Evolutionary conservation across 2,329 filamentous ascomycete species (phyloP).

Genomic region (Sporothrix globosa): DNA sequence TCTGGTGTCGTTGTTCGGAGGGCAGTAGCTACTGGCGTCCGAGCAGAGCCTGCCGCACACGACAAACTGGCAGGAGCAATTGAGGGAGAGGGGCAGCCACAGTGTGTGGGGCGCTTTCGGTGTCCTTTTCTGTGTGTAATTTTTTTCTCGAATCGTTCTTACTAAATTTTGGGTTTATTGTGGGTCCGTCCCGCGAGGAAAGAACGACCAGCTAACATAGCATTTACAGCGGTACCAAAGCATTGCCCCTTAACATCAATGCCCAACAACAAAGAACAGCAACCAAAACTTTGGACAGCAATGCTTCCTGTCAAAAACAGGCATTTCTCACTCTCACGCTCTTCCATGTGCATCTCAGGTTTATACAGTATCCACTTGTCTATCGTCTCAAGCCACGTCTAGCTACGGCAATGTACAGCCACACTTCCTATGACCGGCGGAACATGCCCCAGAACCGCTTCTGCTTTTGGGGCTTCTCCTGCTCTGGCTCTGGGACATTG

Average conservation of each 20-base stretch:
- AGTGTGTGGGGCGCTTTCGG: conserved; percentile 15
- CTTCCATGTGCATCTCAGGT: not conserved
- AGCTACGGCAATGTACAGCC: not conserved
- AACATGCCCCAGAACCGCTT: conserved; percentile 42
- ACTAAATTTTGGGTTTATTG: conserved; percentile 16
- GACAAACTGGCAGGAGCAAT: conserved; percentile 9
- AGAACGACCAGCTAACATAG: not conserved
- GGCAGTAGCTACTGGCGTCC: conserved; percentile 21
- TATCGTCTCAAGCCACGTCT: not conserved
- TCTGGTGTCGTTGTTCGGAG: conserved; percentile 1
- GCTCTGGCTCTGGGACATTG: conserved; percentile 36
- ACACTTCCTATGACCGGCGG: conserved; percentile 28
- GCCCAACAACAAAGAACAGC: not conserved
- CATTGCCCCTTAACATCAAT: not conserved
- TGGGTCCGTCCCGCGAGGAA: conserved; percentile 10
- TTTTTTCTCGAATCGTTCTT: conserved; percentile 27
- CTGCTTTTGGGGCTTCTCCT: conserved; percentile 26
- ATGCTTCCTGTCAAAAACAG: not conserved
- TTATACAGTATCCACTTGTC: not conserved
- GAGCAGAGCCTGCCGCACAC: conserved; percentile 15
- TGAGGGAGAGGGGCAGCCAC: conserved; percentile 31
- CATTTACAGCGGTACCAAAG: not conserved
- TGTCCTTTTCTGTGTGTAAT: conserved; percentile 21
- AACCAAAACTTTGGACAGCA: not conserved
- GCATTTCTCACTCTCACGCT: not conserved